Conservation (phyloP, 768 basidiomycete species). For the Hemileccinum impolitum region DNA sequence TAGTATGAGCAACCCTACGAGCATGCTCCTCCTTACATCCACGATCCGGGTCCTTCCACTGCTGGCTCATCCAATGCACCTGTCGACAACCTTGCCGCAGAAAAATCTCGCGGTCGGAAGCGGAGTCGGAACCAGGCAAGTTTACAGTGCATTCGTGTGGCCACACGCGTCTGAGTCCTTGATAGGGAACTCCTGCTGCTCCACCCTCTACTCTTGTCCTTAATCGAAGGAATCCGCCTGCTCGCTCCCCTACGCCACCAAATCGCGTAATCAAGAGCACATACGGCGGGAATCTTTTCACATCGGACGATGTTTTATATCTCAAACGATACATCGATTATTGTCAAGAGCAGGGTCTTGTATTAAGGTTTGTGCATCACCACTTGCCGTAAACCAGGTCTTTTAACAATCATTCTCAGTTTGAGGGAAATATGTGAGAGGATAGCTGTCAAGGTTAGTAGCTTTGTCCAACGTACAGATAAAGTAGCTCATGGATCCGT, state of each 20-base stretch:
- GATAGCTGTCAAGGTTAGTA: constrained; percentile 72
- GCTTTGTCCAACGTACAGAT: background rate
- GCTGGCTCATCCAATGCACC: constrained; percentile 39
- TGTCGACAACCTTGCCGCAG: constrained; percentile 27
- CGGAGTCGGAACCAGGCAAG: constrained; percentile 58
- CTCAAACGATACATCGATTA: constrained; percentile 88
- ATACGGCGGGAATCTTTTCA: constrained; percentile 86
- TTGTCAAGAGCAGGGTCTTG: constrained; percentile 83
- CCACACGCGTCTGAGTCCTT: constrained; percentile 5
- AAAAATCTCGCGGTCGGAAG: constrained; percentile 64
- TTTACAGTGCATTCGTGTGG: background rate
- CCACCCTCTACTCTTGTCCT: constrained; percentile 64
- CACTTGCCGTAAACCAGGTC: constrained; percentile 24
- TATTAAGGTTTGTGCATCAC: constrained; percentile 54
- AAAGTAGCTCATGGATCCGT: constrained; percentile 3
- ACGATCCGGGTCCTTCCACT: constrained; percentile 47
- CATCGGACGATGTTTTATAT: constrained; percentile 77
- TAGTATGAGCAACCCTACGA: constrained; percentile 60
- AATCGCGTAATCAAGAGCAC: constrained; percentile 83
- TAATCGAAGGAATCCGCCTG: constrained; percentile 61
- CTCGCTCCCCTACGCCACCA: constrained; percentile 82
- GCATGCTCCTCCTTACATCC: constrained; percentile 53
- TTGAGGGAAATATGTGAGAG: constrained; percentile 85
- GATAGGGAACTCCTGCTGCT: constrained; percentile 58
- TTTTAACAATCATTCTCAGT: constrained; percentile 6